Conservation (phyloP, 306 rosid genomes). For the Erythrophleum fordii region DNA sequence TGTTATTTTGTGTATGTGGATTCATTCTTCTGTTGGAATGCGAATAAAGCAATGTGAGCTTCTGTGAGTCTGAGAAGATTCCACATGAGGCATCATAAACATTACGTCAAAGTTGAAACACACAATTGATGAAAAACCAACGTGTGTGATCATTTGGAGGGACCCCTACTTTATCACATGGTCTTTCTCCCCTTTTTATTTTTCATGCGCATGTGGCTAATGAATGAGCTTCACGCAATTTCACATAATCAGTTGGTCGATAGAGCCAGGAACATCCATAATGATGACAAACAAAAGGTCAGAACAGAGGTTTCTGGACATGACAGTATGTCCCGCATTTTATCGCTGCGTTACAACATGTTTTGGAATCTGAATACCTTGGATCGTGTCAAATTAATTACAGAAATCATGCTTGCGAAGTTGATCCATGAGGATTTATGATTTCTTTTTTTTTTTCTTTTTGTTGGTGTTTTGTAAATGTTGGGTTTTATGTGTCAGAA, state of each 20-base stretch:
- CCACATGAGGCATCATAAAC: neutral
- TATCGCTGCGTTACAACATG: neutral
- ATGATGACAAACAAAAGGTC: conserved; percentile 33
- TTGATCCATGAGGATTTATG: neutral
- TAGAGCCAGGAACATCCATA: conserved; percentile 30
- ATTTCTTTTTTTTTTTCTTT: neutral
- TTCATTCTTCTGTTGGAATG: neutral
- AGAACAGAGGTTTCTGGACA: neutral
- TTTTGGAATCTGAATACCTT: neutral
- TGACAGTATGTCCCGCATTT: neutral
- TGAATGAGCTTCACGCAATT: neutral
- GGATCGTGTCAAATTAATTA: neutral
- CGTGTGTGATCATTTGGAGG: neutral
- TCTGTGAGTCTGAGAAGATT: neutral
- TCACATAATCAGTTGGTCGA: conserved; percentile 14
- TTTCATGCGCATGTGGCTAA: neutral
- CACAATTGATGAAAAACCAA: neutral
- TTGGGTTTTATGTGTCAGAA: conserved; percentile 30
- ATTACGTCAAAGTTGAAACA: neutral
- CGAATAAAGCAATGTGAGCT: neutral
- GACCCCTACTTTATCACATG: neutral
- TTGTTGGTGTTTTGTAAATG: neutral
- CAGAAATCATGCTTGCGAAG: neutral
- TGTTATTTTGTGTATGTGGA: neutral
- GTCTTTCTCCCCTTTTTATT: neutral